Base-by-base conservation (phyloP, 1,284 basidiomycete genomes). In the Phellopilus nigrolimitatus region DNA sequence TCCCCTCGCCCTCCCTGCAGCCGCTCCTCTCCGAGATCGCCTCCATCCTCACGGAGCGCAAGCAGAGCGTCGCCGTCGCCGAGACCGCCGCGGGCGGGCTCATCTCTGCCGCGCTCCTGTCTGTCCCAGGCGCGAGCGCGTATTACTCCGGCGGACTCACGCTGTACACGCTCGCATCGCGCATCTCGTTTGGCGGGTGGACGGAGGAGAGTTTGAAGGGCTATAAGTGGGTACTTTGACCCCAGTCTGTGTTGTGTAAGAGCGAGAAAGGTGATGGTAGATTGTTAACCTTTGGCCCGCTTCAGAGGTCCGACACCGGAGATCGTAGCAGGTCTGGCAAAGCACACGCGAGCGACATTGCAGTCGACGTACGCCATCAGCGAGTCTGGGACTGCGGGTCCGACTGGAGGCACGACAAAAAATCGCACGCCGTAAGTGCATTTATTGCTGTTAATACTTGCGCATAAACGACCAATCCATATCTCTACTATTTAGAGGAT, bases 61-160 rank as follows among this genome's bases (percentile, higher is more conserved):
- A 57, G 12, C 42, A 57, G 33, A 60, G 56, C 3, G 49, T 62
- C 4, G 51, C 59, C 13, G 56, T 62, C n/a, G 59, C 59, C 37
- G 61, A 62, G 49, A 63, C 61, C 17, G 52, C 60, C 15, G 46
- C 57, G n/a, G 61, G 61, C 17, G 61, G 61, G 17, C 58, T 62
- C 19, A 55, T 63, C 30, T 62, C 61, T 22, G 61, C 60, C 24
- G 37, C 58, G 6, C 54, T 63, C 1, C 52, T 63, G 8, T 57
- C 60, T 2, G 49, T 61, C 2, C 50, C 60, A 8, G 61, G 61
- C 13, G 58, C 61, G 7, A 61, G 59, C 44, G 55, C 52, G 37
- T 62, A 54, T 34, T 62, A 57, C 38, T 27, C 44, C 4, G 59
- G 61, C 33, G 60, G 61, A 24, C 49, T 56, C 38, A 62, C 61